Evolutionary conservation across 2,329 filamentous ascomycete genomes (phyloP).

Genomic region (Botrytis sinoallii): DNA sequence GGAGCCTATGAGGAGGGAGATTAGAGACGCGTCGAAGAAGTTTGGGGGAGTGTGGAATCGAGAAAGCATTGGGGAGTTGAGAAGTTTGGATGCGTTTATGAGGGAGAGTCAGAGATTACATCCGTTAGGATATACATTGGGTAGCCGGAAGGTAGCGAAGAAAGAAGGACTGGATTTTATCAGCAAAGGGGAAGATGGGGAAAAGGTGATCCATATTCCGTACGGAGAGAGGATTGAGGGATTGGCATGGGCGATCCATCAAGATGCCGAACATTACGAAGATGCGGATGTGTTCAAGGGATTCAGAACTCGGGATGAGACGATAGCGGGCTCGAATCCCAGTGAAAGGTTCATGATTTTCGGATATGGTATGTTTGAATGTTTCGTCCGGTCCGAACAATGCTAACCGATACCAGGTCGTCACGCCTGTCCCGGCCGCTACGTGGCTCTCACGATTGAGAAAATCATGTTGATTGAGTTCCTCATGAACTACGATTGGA

Average conservation of each 20-base stretch:
- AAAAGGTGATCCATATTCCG: background rate
- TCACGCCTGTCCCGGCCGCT: slow-evolving; percentile 9
- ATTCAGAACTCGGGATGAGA: slow-evolving; percentile 1
- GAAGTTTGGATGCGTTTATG: slow-evolving; percentile 7
- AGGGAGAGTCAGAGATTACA: slow-evolving; percentile 15
- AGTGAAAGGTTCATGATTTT: slow-evolving; percentile 15
- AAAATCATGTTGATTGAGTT: slow-evolving; percentile 14
- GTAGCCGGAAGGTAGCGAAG: slow-evolving; percentile 9
- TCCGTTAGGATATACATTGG: slow-evolving; percentile 13
- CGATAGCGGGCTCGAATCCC: background rate
- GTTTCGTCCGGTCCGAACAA: background rate
- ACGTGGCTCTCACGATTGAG: slow-evolving; percentile 1
- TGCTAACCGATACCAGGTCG: background rate
- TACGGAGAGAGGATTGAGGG: slow-evolving; percentile 3
- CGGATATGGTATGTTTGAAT: slow-evolving; percentile 11
- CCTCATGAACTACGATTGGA: slow-evolving; percentile 17
- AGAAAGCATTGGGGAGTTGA: slow-evolving; percentile 8
- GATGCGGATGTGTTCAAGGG: slow-evolving; percentile 7
- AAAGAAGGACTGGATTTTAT: background rate
- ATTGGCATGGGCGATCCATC: slow-evolving; percentile 7
- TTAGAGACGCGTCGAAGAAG: background rate
- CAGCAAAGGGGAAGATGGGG: background rate
- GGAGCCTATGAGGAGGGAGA: slow-evolving; percentile 5
- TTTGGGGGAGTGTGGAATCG: slow-evolving; percentile 1
- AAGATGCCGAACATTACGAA: slow-evolving; percentile 6